These are phyloP conservation scores for Shiraia sp. DNA, from an alignment of 2,329 filamentous ascomycete species.

Conservation along the genomic window DNA sequence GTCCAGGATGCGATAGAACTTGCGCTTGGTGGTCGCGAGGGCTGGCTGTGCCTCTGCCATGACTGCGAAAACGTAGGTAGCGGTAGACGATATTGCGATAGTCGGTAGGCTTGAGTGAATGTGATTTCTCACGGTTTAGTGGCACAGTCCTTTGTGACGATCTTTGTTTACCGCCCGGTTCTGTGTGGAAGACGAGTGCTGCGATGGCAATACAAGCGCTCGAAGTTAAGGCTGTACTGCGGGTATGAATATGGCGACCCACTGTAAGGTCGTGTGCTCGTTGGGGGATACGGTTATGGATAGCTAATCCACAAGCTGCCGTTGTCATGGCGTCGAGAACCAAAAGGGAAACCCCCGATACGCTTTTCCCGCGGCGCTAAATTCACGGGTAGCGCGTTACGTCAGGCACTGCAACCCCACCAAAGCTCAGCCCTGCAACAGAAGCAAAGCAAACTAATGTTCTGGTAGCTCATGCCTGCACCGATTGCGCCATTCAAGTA, in stretches of 20 bases:
- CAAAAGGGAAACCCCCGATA: slow-evolving; percentile 24
- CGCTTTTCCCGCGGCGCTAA: slow-evolving; percentile 6
- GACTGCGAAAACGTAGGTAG: neutral
- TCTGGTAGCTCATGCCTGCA: slow-evolving; percentile 27
- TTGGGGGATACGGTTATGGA: neutral
- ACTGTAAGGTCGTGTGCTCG: neutral
- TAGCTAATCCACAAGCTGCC: neutral
- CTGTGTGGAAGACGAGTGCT: no score
- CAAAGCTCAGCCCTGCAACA: slow-evolving; percentile 13
- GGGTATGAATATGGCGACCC: neutral
- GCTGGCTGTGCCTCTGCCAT: slow-evolving; percentile 42
- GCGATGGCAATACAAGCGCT: neutral
- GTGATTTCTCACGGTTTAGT: slow-evolving; percentile 1
- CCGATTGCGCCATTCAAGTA: slow-evolving; percentile 31
- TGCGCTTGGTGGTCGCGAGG: slow-evolving; percentile 81
- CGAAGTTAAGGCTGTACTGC: no score
- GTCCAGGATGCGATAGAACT: slow-evolving; percentile 72
- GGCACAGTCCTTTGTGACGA: slow-evolving; percentile 13
- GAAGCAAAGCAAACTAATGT: slow-evolving; percentile 1
- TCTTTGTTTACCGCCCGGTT: slow-evolving; percentile 28
- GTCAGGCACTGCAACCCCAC: slow-evolving; percentile 18
- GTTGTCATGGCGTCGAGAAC: slow-evolving; percentile 22
- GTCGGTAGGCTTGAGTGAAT: neutral
- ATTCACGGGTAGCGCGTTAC: slow-evolving; percentile 9
- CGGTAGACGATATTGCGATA: slow-evolving; percentile 5